Evolutionary conservation across 2,329 filamentous ascomycete species (phyloP), one percentile per base, ranked within the genome.

Genomic region (Aspergillus novoparasiticus): DNA sequence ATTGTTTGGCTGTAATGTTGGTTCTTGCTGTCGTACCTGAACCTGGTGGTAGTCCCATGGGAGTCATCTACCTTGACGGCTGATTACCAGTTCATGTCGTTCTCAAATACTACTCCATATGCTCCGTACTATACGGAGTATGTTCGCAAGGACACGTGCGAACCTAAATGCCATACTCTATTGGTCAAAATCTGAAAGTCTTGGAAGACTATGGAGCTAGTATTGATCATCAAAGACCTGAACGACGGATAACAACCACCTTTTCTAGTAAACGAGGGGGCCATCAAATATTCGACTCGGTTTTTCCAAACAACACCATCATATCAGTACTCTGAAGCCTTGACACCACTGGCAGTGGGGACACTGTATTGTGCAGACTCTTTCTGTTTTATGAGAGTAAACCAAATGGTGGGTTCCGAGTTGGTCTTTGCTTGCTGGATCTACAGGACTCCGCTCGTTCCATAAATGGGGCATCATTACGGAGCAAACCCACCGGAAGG

Each of bases 371-470:
- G 19, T n/a, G 19, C 48, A 34, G 48, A 50, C 30, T 30, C 46
- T 57, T 58, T 39, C 28, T 58, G 23, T 41, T 61, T 46, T 58
- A 39, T 58, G 21, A 56, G 41, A 26, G 55, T 28, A 61, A 50
- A 46, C 23, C 9, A 55, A 26, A 36, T 51, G 55, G 63, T 64
- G 60, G 63, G 57, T 60, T 51, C 30, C 11, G 45, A 39, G 60
- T 48, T 63, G 63, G 54, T 60, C 60, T 57, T 64, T 64, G 60
- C 63, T 60, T 34, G 21, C 51, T 51, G n/a, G 63, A 63, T 64
- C 63, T 64, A 60, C 63, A 56, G 28, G 59, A 59, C 43, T 64
- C 60, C 60, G 57, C 60, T 62, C 28, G 41, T 58, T 61, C 55
- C 28, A 51, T 53, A 45, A 62, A 59, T n/a, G 19, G 48, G 28